Evolutionary conservation across 345 rosid species (phyloP).

Genomic region (Mercurialis annua): DNA sequence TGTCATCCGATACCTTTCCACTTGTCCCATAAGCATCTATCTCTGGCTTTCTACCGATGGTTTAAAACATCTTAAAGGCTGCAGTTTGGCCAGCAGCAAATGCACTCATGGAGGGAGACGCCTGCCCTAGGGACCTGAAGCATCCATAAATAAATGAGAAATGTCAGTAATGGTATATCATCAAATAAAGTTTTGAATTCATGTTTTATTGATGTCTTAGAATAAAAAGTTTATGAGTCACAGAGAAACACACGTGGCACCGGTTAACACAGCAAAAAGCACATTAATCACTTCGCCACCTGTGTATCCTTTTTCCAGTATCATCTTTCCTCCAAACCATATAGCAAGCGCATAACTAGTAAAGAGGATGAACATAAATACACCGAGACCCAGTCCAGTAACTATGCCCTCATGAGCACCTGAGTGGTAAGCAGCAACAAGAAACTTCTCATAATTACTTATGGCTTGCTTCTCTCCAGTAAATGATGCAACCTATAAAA

Average conservation of each 20-base stretch:
- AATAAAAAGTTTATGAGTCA: background rate
- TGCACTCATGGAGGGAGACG: slow-evolving; percentile 23
- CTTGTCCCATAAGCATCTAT: slow-evolving; percentile 41
- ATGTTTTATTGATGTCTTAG: too few relatives aligned
- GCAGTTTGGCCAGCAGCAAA: slow-evolving; percentile 32
- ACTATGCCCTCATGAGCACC: slow-evolving; percentile 51
- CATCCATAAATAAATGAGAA: background rate
- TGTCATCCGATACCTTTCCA: slow-evolving; percentile 36
- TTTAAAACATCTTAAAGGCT: slow-evolving; percentile 42
- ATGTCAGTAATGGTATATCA: background rate
- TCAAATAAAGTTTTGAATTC: background rate
- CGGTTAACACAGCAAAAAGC: slow-evolving; percentile 50
- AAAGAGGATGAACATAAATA: slow-evolving; percentile 29
- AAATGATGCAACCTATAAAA: slow-evolving; percentile 67
- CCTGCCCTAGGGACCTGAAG: slow-evolving; percentile 71
- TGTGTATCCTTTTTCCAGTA: slow-evolving; percentile 49
- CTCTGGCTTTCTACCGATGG: slow-evolving; percentile 39
- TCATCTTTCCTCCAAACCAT: slow-evolving; percentile 67
- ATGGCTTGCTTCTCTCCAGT: slow-evolving; percentile 62
- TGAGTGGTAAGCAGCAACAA: slow-evolving; percentile 45
- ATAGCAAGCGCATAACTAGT: slow-evolving; percentile 50
- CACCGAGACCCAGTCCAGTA: slow-evolving; percentile 58
- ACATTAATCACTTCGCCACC: slow-evolving; percentile 59
- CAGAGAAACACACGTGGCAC: slow-evolving; percentile 58
- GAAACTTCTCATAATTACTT: slow-evolving; percentile 40